Percentiles rank a stretch among this genome's conserved stretches.
Evolutionary conservation across 495 filamentous ascomycete species (phyloP).

Genomic region (Hypoxylon cercidicola): DNA sequence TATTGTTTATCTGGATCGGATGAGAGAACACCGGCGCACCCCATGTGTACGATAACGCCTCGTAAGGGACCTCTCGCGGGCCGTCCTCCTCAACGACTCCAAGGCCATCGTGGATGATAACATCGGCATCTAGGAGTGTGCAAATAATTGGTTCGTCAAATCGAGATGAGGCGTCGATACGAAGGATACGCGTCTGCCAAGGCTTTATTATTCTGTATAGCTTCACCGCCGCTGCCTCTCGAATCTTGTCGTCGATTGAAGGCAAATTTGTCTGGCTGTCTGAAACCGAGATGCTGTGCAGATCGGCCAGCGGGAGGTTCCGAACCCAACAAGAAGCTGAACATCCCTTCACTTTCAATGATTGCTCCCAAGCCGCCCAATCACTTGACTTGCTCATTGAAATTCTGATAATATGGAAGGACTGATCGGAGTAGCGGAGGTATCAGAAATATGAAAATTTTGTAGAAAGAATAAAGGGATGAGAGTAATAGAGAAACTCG

Average conservation of each 20-base stretch:
- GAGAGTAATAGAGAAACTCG: no score
- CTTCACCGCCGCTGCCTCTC: slow-evolving; percentile 7
- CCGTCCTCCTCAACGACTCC: slow-evolving; percentile 25
- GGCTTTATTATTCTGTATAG: slow-evolving; percentile 17
- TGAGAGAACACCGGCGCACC: slow-evolving; percentile 25
- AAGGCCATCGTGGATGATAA: slow-evolving; percentile 33
- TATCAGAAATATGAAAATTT: no score
- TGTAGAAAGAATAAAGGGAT: no score
- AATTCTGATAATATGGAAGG: no score
- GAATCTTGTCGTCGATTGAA: slow-evolving; percentile 19
- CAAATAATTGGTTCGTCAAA: slow-evolving; percentile 12
- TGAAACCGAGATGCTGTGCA: not conserved
- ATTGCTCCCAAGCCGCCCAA: slow-evolving; percentile 21
- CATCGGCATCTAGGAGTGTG: slow-evolving; percentile 23
- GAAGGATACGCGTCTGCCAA: slow-evolving; percentile 27
- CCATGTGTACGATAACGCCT: slow-evolving; percentile 37
- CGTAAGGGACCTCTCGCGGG: slow-evolving; percentile 23
- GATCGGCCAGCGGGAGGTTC: slow-evolving; percentile 2
- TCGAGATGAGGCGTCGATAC: slow-evolving; percentile 15
- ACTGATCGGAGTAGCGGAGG: no score
- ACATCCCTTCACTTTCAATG: slow-evolving; percentile 13
- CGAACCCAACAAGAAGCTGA: slow-evolving; percentile 22
- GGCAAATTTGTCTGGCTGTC: not conserved
- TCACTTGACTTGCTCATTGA: slow-evolving; percentile 16
- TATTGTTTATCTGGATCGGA: slow-evolving; percentile 13